Evolutionary conservation across 169 alveolate species (phyloP).

Genomic region (Babesia sp.): DNA sequence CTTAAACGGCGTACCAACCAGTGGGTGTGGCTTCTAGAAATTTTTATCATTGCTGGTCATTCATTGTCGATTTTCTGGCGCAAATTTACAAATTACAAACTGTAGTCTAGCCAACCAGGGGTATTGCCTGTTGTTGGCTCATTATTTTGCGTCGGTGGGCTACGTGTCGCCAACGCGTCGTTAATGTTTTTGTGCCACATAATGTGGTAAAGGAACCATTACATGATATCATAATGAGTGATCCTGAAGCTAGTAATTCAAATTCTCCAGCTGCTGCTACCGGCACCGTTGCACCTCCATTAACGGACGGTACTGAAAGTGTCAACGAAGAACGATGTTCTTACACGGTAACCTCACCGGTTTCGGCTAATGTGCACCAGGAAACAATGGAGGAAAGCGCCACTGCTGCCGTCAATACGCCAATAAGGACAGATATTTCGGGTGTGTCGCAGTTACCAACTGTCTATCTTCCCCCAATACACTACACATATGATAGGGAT

Average conservation of each 20-base stretch:
- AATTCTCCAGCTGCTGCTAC: neutral
- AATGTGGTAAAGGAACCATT: neutral
- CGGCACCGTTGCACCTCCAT: neutral
- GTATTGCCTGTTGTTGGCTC: conserved; percentile 1
- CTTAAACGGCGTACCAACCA: neutral
- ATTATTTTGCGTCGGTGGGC: neutral
- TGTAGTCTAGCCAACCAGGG: neutral
- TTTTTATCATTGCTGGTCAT: neutral
- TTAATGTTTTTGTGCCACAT: neutral
- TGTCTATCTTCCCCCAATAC: conserved; percentile 66
- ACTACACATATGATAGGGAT: conserved; percentile 54
- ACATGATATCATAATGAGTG: conserved; percentile 3
- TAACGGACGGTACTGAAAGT: neutral
- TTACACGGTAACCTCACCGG: conserved; percentile 25
- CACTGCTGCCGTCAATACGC: neutral
- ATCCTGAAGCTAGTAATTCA: neutral
- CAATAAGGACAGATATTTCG: neutral
- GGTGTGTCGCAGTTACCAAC: conserved; percentile 49
- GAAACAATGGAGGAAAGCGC: neutral
- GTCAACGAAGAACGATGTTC: neutral
- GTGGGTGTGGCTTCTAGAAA: neutral
- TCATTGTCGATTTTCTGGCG: no score
- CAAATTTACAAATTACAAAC: no score
- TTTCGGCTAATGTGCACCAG: neutral
- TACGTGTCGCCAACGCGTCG: neutral